Conservation (phyloP, 768 basidiomycete genomes). For the Amanita phalloides region DNA sequence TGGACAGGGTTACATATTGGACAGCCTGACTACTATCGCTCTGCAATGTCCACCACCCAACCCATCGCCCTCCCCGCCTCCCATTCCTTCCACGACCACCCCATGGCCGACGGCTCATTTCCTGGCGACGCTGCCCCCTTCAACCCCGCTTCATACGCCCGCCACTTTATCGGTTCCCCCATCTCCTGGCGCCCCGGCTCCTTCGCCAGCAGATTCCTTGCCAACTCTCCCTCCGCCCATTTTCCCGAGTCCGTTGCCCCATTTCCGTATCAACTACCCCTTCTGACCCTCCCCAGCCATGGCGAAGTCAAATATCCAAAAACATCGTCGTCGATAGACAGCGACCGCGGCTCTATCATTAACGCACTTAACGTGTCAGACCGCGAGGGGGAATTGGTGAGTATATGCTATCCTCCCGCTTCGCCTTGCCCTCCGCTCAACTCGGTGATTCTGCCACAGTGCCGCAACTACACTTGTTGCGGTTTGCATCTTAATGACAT, state of each 20-base stretch:
- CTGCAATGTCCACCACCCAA: conserved; percentile 21
- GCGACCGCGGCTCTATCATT: conserved; percentile 42
- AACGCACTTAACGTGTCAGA: conserved; percentile 60
- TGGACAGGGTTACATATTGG: conserved; percentile 2
- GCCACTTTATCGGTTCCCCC: conserved; percentile 62
- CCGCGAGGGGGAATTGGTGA: conserved; percentile 63
- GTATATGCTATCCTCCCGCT: conserved; percentile 14
- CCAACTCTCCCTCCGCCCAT: conserved; percentile 52
- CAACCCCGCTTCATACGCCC: conserved; percentile 56
- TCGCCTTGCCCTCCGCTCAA: neutral
- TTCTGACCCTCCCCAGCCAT: conserved; percentile 11
- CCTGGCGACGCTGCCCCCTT: conserved; percentile 37
- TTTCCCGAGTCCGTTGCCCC: conserved; percentile 49
- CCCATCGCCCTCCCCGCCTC: conserved; percentile 34
- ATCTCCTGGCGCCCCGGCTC: conserved; percentile 63
- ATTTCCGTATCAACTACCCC: neutral
- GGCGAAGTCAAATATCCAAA: conserved; percentile 25
- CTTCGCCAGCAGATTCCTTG: conserved; percentile 52
- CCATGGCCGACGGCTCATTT: conserved; percentile 42
- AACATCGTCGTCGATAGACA: conserved; percentile 42
- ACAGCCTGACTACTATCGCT: conserved; percentile 5
- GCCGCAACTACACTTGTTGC: conserved; percentile 87
- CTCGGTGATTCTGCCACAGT: conserved; percentile 26
- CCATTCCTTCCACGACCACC: conserved; percentile 18
- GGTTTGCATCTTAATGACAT: conserved; percentile 52